Evolutionary conservation across 257 asterid genomes (phyloP).

Genomic region (Vinca minor): DNA sequence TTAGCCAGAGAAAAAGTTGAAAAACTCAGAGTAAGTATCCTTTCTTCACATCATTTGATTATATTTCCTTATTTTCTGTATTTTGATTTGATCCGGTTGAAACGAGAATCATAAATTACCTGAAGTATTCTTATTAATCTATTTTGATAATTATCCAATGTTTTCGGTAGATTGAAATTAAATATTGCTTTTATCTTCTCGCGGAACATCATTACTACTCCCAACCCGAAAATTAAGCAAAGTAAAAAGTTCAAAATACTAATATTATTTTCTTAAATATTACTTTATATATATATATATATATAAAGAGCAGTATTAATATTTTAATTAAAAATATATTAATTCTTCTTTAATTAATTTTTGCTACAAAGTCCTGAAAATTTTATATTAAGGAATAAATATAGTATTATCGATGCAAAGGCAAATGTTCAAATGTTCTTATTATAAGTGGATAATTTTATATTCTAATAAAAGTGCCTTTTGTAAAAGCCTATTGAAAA

Average conservation of each 20-base stretch:
- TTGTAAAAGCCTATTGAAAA: no score
- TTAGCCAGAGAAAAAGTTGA: constrained; percentile 55
- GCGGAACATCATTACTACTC: not conserved
- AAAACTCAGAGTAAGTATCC: constrained; percentile 49
- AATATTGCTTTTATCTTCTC: not conserved
- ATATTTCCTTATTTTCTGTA: not conserved
- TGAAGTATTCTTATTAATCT: not conserved
- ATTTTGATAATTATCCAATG: not conserved
- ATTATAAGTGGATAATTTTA: no score
- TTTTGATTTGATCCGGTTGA: not conserved
- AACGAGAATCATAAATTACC: not conserved
- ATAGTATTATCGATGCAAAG: no score
- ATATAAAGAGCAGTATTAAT: no score
- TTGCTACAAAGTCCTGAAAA: no score
- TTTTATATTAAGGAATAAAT: no score
- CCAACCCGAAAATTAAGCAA: no score
- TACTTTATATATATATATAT: not conserved
- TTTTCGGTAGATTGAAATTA: not conserved
- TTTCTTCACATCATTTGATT: not conserved
- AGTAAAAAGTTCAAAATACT: not conserved
- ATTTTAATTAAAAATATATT: no score
- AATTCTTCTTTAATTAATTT: no score
- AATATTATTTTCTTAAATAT: not conserved
- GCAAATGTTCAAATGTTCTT: no score
- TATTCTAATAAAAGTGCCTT: no score